Base-by-base conservation (phyloP, 2,329 filamentous ascomycete genomes). In the Neophaeococcomyces mojaviensis region DNA sequence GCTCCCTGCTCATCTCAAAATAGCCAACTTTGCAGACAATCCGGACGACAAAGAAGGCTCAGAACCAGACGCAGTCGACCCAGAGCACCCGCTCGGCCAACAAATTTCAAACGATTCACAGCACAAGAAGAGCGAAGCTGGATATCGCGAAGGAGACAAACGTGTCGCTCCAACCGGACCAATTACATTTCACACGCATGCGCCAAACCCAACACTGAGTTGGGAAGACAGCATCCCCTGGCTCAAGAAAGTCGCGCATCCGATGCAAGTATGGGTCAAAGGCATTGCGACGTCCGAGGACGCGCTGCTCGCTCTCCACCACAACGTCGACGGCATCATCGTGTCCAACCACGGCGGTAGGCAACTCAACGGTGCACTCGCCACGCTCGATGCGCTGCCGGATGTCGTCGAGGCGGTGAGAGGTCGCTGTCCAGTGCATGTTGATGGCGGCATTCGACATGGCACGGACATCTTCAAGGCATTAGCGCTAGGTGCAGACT, bases 121-220 rank as follows among this genome's bases (percentile, higher is more conserved):
- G 36, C 30, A 41, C 36, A 43, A 22, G 30, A 20, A 31, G 37
- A 47, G 38, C 34, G 26, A 36, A 24, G 39, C 43, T 7, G 49
- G 49, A n/a, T 49, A 50, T 35, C 42, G 44, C 16, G 45, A 54
- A 46, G 50, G 48, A 9, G 15, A 45, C 16, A 43, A 41, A 33
- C 45, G 53, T 5, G 35, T 48, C 15, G 83, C 96, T 31, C 90
- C 92, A 1, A 89, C 83, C 61, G 79, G 79, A 26, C 82, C 82
- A 62, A 82, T 97, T 55, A 97, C 90, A 1, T 98, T 94, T 63
- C 89, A 92, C 13, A 96, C 90, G 10, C 97, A 97, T 66, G 90
- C 97, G 61, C 89, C 88, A 7, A 96, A 88, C 62, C 89, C 90
- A 0, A 74, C 77, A 0, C 78, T 97, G 12, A 46, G 28, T 28